Base-by-base conservation (phyloP, 331 rosid species). In the Acacia pycnantha region DNA sequence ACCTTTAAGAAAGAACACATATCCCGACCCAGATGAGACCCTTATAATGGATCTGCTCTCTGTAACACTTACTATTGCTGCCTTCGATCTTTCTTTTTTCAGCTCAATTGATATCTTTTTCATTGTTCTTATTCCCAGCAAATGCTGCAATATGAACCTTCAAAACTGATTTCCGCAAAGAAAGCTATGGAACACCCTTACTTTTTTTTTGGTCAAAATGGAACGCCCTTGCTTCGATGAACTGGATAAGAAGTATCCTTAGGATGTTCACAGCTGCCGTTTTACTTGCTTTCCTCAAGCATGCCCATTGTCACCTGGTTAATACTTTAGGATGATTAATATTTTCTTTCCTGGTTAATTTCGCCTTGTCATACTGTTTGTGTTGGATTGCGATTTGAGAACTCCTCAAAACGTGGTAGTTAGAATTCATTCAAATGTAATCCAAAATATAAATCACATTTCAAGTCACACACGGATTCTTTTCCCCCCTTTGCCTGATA, bases 171-270 rank as follows among this genome's bases (percentile, higher is more conserved):
- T 77, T 95, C 99, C 40, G 98, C 98, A 0, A 93, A 95, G 97
- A 92, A 90, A 82, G 98, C 97, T 3, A 90, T 93, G 99, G 99
- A 95, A n/a, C 99, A 95, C n/a, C n/a, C n/a, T n/a, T n/a, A n/a
- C n/a, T n/a, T n/a, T n/a, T n/a, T n/a, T n/a, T n/a, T n/a, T n/a
- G n/a, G n/a, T n/a, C n/a, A n/a, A n/a, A n/a, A n/a, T n/a, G n/a
- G n/a, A n/a, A n/a, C n/a, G n/a, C 74, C 88, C 89, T 46, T 93
- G 93, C 86, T 95, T 95, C 10, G 92, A 93, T 87, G 97, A 85
- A 70, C 77, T 95, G 81, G 88, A 88, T 88, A 93, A 93, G 89
- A 88, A 77, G n/a, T 64, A 81, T 80, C 97, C 93, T 50, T 95
- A 89, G 91, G 56, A 31, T 14, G 43, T 14, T 64, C 31, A 29